phyloP scores from a whole-genome alignment of 371 early-diverging fungal species.

The Mortierella sp. region DNA sequence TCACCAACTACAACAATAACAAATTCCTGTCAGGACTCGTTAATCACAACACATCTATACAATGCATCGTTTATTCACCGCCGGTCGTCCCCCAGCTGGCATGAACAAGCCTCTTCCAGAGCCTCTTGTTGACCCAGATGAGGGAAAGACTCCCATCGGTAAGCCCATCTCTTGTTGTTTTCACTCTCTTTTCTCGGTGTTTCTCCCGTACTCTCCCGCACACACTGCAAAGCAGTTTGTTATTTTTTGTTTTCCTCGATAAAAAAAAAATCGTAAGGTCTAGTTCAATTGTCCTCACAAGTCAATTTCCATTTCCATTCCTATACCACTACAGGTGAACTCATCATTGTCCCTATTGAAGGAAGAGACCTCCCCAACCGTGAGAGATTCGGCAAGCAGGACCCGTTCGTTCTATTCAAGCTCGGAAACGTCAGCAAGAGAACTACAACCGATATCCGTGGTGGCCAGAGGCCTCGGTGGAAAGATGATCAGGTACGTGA shows the following conservation, averaged over 20 bases:
- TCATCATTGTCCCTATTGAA: constrained; percentile 49
- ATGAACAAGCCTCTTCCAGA: constrained; percentile 52
- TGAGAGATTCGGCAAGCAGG: constrained; percentile 62
- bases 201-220: neutral
- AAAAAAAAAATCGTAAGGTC: too few species aligned
- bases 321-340: constrained; percentile 35
- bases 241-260: too few species aligned
- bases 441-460: constrained; percentile 61
- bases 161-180: neutral
- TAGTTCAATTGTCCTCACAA: neutral
- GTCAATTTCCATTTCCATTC: constrained; percentile 1
- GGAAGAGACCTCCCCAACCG: constrained; percentile 64
- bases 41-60: neutral
- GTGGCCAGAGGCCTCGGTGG: constrained; percentile 63
- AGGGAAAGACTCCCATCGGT: constrained; percentile 52
- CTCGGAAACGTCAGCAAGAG: constrained; percentile 62
- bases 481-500: constrained; percentile 59
- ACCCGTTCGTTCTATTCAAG: constrained; percentile 60
- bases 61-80: constrained; percentile 40
- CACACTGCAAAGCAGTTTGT: too few species aligned
- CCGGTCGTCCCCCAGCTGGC: constrained; percentile 15
- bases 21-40: neutral
- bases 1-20: neutral
- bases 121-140: constrained; percentile 46
- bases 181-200: neutral